These are phyloP conservation scores for Fennellomyces sp. DNA, from an alignment of 371 early-diverging fungal species.

Conservation along the genomic window DNA sequence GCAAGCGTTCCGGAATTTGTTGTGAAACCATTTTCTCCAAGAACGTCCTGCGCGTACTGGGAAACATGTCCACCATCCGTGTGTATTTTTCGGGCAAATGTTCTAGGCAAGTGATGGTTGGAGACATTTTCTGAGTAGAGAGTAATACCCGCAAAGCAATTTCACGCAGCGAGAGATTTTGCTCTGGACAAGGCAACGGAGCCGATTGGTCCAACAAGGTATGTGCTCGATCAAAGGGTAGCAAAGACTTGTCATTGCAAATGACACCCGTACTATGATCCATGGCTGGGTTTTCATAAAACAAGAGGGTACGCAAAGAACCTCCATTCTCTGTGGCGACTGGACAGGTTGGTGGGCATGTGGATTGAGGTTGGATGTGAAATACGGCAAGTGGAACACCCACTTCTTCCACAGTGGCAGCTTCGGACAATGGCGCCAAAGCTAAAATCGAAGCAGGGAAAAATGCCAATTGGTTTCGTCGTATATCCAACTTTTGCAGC, in stretches of 20 bases:
- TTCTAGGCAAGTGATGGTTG: neutral
- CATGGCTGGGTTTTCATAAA: conserved; percentile 29
- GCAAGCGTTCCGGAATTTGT: neutral
- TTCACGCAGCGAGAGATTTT: conserved; percentile 6
- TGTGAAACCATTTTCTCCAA: neutral
- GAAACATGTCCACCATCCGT: conserved; percentile 5
- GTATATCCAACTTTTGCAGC: conserved; percentile 56
- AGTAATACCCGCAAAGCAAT: conserved; percentile 7
- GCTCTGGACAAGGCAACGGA: neutral
- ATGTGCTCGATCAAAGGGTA: neutral
- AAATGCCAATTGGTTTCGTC: conserved; percentile 50
- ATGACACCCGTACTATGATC: conserved; percentile 31
- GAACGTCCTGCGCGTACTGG: conserved; percentile 7
- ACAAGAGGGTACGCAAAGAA: conserved; percentile 27
- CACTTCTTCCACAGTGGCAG: conserved; percentile 6
- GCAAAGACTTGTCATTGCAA: conserved; percentile 6
- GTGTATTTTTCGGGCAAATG: neutral
- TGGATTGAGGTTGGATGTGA: neutral
- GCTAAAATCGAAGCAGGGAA: conserved; percentile 49
- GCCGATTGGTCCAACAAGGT: neutral
- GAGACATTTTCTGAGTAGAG: neutral
- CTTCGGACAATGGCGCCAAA: conserved; percentile 24
- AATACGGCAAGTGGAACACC: conserved; percentile 3
- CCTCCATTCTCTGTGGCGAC: conserved; percentile 17
- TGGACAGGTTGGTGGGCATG: conserved; percentile 13